Conservation (phyloP, 73 alveolate species). For the Paraurostyla sp. region DNA sequence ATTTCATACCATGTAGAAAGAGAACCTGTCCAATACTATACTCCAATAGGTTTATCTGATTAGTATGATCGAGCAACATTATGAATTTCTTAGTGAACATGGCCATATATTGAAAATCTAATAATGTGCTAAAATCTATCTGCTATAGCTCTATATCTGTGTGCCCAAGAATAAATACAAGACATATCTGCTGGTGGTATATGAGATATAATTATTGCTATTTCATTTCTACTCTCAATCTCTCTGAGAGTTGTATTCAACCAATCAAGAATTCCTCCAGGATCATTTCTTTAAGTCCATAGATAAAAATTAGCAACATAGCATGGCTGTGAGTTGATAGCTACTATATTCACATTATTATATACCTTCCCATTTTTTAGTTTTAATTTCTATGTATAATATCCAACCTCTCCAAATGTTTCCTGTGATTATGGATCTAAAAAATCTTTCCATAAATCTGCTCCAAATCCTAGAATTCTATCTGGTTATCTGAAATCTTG, state of each 20-base stretch:
- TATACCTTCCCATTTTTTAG: background rate
- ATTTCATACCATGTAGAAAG: background rate
- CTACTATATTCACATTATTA: background rate
- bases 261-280: slow-evolving; percentile 57
- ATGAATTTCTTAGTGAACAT: slow-evolving; percentile 51
- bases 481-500: slow-evolving; percentile 21
- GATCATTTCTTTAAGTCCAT: slow-evolving; percentile 48
- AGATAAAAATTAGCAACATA: slow-evolving; percentile 41
- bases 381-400: slow-evolving; percentile 7
- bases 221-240: slow-evolving; percentile 43
- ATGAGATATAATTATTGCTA: slow-evolving; percentile 64
- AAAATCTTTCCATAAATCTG: background rate
- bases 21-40: slow-evolving; percentile 51
- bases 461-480: background rate
- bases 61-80: slow-evolving; percentile 35
- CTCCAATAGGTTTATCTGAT: slow-evolving; percentile 42
- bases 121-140: slow-evolving; percentile 72
- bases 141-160: slow-evolving; percentile 58
- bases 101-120: slow-evolving; percentile 56
- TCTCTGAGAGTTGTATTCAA: slow-evolving; percentile 15
- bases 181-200: background rate
- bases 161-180: slow-evolving; percentile 45
- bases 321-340: slow-evolving; percentile 62
- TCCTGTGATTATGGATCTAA: slow-evolving; percentile 8
- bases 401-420: background rate